Conservation (phyloP, 768 basidiomycete species). For the Filobasidium wieringae region DNA sequence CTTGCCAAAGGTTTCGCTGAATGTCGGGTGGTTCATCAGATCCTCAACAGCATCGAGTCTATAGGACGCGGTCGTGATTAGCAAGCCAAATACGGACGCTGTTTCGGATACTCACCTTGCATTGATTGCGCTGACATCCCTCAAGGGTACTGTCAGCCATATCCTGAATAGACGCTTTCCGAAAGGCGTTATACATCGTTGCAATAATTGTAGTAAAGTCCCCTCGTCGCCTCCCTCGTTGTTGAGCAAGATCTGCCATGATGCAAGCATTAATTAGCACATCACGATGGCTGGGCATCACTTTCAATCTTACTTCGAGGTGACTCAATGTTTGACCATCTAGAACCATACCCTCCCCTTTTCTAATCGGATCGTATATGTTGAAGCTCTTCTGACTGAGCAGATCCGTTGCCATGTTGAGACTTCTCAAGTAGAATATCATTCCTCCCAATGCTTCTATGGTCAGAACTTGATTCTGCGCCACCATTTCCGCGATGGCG, state of each 20-base stretch:
- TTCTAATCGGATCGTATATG: slow-evolving; percentile 87
- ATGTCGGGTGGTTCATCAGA: slow-evolving; percentile 64
- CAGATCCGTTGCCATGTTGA: slow-evolving; percentile 93
- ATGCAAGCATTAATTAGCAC: neutral
- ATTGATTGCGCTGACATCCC: slow-evolving; percentile 71
- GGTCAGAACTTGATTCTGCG: slow-evolving; percentile 46
- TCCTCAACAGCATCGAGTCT: slow-evolving; percentile 93
- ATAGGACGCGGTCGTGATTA: neutral
- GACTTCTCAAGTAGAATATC: slow-evolving; percentile 80
- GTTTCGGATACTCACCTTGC: slow-evolving; percentile 57
- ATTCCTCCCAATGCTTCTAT: slow-evolving; percentile 81
- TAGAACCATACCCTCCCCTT: slow-evolving; percentile 69
- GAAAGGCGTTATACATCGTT: slow-evolving; percentile 79
- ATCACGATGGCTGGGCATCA: no score
- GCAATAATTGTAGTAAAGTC: slow-evolving; percentile 66
- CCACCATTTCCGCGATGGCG: slow-evolving; percentile 61
- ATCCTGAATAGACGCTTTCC: slow-evolving; percentile 93
- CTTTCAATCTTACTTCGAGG: slow-evolving; percentile 56
- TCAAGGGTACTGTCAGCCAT: slow-evolving; percentile 88
- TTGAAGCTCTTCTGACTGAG: slow-evolving; percentile 96
- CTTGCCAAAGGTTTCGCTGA: slow-evolving; percentile 61
- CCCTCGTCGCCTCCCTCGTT: slow-evolving; percentile 90
- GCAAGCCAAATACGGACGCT: slow-evolving; percentile 10
- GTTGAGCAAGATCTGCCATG: slow-evolving; percentile 60
- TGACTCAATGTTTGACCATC: slow-evolving; percentile 94